These are phyloP conservation scores for Russula brevipes DNA, from an alignment of 768 basidiomycete genomes.

Conservation along the genomic window DNA sequence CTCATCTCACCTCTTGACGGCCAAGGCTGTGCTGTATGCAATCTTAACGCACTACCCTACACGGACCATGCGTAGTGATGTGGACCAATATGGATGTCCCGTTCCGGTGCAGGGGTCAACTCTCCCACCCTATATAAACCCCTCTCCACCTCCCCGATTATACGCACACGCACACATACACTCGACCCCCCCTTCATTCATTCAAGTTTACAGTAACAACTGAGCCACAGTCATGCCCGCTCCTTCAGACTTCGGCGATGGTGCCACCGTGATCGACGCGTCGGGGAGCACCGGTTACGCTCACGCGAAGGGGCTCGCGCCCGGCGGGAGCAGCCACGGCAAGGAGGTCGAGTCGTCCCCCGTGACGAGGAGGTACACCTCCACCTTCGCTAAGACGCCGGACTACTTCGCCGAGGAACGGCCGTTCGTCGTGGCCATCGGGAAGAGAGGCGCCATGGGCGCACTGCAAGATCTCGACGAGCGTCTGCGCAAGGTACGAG, in stretches of 20 bases:
- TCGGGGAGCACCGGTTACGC: neutral
- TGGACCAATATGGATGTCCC: neutral
- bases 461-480: slow-evolving; percentile 67
- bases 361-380: neutral
- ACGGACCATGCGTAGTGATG: neutral
- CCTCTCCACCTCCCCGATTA: neutral
- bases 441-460: slow-evolving; percentile 56
- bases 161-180: neutral
- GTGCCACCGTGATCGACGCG: slow-evolving; percentile 7
- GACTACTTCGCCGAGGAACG: slow-evolving; percentile 43
- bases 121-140: neutral
- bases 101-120: neutral
- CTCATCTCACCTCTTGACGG: too few relatives aligned
- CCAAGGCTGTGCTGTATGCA: neutral
- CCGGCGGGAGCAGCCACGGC: neutral
- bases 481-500: slow-evolving; percentile 48
- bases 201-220: neutral
- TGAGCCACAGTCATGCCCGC: slow-evolving; percentile 6
- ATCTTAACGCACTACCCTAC: neutral
- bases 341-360: neutral
- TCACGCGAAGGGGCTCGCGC: neutral
- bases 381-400: slow-evolving; percentile 6
- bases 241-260: slow-evolving; percentile 17
- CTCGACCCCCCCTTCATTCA: neutral
- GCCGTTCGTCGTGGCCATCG: slow-evolving; percentile 68